phyloP scores from a whole-genome alignment of 257 asterid species.

The Jacaranda mimosifolia region DNA sequence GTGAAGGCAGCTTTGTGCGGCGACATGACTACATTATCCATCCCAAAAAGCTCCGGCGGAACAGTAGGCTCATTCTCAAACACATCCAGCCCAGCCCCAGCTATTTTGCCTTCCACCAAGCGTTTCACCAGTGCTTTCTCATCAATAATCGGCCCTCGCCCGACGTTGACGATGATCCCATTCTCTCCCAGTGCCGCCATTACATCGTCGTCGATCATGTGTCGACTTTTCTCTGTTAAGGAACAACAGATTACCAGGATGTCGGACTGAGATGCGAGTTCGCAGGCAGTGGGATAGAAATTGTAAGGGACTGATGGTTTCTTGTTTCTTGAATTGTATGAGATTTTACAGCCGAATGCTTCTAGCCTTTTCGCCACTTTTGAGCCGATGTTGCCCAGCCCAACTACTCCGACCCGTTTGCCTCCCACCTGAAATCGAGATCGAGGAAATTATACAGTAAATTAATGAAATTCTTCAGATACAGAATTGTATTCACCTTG shows the following conservation, averaged over 20 bases:
- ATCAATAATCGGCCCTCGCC: conserved; percentile 43
- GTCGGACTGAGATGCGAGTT: conserved; percentile 41
- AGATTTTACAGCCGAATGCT: conserved; percentile 52
- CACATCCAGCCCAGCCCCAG: conserved; percentile 49
- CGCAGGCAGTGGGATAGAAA: conserved; percentile 28
- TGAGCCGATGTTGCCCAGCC: conserved; percentile 45
- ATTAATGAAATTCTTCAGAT: no score
- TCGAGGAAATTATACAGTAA: neutral
- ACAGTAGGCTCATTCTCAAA: conserved; percentile 47
- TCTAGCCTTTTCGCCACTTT: conserved; percentile 43
- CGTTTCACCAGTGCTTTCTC: conserved; percentile 44
- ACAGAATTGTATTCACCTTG: no score
- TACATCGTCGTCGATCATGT: conserved; percentile 45
- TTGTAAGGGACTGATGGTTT: conserved; percentile 31
- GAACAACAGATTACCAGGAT: conserved; percentile 44
- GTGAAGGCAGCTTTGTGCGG: conserved; percentile 43
- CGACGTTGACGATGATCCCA: conserved; percentile 46
- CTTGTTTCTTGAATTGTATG: conserved; percentile 50
- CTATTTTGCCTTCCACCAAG: conserved; percentile 36
- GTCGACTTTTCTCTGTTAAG: conserved; percentile 36
- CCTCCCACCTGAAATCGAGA: conserved; percentile 32
- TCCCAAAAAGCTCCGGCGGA: conserved; percentile 30
- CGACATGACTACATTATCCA: conserved; percentile 42
- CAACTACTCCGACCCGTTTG: conserved; percentile 43
- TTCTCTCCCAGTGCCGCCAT: conserved; percentile 45